A percentile compares a stretch with the other conserved stretches of the same genome.
phyloP scores from a whole-genome alignment of 2,329 filamentous ascomycete species.

The Exophiala mesophila region DNA sequence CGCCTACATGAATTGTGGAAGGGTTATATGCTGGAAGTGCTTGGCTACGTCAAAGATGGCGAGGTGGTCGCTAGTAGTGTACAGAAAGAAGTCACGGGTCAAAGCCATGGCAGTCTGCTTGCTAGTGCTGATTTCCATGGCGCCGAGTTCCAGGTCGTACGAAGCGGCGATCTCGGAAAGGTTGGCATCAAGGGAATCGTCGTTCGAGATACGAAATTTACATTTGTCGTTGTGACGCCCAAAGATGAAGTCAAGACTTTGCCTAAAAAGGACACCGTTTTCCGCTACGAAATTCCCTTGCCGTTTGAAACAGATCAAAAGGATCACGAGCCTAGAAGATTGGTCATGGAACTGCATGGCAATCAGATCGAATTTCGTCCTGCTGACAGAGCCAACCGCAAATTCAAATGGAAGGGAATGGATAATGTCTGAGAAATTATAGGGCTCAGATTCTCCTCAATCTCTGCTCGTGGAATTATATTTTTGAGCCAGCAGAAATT shows the following conservation, averaged over 20 bases:
- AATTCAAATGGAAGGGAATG: slow-evolving; percentile 70
- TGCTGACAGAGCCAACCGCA: slow-evolving; percentile 80
- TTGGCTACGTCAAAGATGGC: slow-evolving; percentile 49
- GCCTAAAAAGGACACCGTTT: slow-evolving; percentile 86
- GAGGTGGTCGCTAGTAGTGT: slow-evolving; percentile 27
- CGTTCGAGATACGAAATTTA: slow-evolving; percentile 79
- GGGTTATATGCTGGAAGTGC: slow-evolving; percentile 75
- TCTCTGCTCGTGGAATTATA: too few species aligned
- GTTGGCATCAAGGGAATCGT: slow-evolving; percentile 85
- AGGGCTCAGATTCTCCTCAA: too few species aligned
- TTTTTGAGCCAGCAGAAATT: too few species aligned
- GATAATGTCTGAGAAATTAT: slow-evolving; percentile 20
- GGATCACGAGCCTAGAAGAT: slow-evolving; percentile 28
- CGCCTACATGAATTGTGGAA: slow-evolving; percentile 76
- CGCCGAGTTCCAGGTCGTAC: slow-evolving; percentile 72
- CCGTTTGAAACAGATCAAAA: slow-evolving; percentile 25
- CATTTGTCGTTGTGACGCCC: slow-evolving; percentile 76
- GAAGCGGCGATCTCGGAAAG: slow-evolving; percentile 72
- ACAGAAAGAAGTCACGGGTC: slow-evolving; percentile 51
- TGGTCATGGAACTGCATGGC: slow-evolving; percentile 82
- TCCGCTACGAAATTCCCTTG: slow-evolving; percentile 66
- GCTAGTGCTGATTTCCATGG: slow-evolving; percentile 88
- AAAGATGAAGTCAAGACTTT: slow-evolving; percentile 54
- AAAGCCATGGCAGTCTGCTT: slow-evolving; percentile 54
- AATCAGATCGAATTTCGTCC: slow-evolving; percentile 80